Evolutionary conservation across 495 filamentous ascomycete species (phyloP).

Genomic region (Friedmanniomyces endolithicus): DNA sequence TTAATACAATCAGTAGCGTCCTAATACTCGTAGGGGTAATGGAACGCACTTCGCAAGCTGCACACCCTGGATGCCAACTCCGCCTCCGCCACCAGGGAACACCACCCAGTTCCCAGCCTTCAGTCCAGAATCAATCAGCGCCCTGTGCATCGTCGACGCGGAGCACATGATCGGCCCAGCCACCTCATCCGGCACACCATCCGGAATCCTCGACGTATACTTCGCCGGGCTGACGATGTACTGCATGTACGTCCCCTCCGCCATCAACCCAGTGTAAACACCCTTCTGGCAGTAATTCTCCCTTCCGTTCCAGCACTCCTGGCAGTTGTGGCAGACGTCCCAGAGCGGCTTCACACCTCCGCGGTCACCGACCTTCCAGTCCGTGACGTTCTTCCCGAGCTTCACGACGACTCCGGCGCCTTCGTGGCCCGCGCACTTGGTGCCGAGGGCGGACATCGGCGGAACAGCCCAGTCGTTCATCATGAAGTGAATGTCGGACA

Average conservation of each 20-base stretch:
- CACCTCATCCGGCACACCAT: conserved; percentile 32
- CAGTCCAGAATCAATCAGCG: conserved; percentile 30
- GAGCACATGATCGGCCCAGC: conserved; percentile 39
- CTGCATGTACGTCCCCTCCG: conserved; percentile 31
- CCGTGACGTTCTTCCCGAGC: conserved; percentile 39
- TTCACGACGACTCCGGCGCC: conserved; percentile 45
- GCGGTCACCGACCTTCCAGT: conserved; percentile 45
- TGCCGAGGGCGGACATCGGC: conserved; percentile 37
- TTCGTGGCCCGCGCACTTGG: conserved; percentile 43
- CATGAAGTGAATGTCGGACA: conserved; percentile 30
- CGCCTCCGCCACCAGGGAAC: conserved; percentile 35
- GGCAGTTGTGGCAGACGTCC: conserved; percentile 41
- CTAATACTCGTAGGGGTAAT: not conserved
- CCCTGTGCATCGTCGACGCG: conserved; percentile 33
- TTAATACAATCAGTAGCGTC: not conserved
- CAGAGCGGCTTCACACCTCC: conserved; percentile 46
- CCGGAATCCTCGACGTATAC: conserved; percentile 34
- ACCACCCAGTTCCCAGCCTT: conserved; percentile 34
- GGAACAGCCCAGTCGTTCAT: conserved; percentile 34
- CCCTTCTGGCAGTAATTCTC: conserved; percentile 30
- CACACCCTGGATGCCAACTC: conserved; percentile 33
- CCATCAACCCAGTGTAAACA: conserved; percentile 27
- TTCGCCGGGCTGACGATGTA: conserved; percentile 34
- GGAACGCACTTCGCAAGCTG: conserved; percentile 28
- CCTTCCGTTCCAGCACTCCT: conserved; percentile 32